These are phyloP conservation scores for Eucalyptus curtisii DNA, from an alignment of 345 rosid genomes.

Conservation along the genomic window DNA sequence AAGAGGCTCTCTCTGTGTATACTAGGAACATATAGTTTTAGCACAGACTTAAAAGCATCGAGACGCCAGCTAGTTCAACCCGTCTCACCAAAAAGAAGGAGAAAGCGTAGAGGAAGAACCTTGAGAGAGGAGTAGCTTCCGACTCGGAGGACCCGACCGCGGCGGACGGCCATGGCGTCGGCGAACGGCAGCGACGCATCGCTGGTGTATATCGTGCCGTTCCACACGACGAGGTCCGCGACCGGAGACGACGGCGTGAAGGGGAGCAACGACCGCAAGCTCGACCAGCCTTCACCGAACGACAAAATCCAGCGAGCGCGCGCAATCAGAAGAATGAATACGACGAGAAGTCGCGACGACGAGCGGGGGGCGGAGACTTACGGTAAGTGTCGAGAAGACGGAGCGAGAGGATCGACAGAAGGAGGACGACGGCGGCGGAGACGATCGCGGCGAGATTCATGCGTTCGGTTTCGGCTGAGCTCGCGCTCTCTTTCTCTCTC, in stretches of 20 bases:
- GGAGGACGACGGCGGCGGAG: conserved; percentile 1
- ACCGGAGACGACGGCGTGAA: conserved; percentile 8
- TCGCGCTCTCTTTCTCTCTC: neutral
- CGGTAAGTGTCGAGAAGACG: neutral
- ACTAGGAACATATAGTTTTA: neutral
- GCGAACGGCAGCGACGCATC: conserved; percentile 50
- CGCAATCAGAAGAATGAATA: neutral
- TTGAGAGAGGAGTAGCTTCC: conserved; percentile 57
- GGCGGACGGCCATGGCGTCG: conserved; percentile 66
- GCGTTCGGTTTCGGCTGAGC: neutral
- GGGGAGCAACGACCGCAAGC: conserved; percentile 7
- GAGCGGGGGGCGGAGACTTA: neutral
- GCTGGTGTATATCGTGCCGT: conserved; percentile 75
- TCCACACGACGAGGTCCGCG: conserved; percentile 61
- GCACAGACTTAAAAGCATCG: neutral
- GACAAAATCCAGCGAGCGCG: neutral
- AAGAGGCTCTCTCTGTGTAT: neutral
- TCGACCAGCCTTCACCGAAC: conserved; percentile 33
- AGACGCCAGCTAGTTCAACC: neutral
- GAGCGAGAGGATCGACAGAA: neutral
- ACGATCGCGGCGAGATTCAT: neutral
- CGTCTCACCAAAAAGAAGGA: neutral
- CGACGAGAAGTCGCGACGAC: neutral
- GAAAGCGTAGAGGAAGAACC: conserved; percentile 13
- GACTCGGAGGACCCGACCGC: conserved; percentile 61